Base-by-base conservation (phyloP, 371 early-diverging fungal species). In the Sporodiniella umbellata region DNA sequence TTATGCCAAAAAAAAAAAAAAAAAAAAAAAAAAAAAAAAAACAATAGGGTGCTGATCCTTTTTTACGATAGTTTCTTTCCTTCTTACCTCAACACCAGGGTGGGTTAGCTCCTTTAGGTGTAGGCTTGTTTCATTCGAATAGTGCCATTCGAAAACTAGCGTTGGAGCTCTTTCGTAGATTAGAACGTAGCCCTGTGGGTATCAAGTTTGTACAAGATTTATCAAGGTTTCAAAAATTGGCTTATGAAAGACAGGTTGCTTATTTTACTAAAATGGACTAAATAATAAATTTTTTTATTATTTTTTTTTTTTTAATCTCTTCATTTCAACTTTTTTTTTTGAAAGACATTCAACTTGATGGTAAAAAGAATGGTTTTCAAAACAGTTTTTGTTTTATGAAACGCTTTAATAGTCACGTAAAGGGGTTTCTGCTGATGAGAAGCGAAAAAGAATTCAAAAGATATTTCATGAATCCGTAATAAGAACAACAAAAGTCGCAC, bases 381-480 rank as follows among this genome's bases (percentile, higher is more conserved):
- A 28, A 28, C 7, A 28, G 30, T 28, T 28, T 28, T 28, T n/a
- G n/a, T n/a, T n/a, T n/a, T n/a, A n/a, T n/a, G n/a, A n/a, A 28
- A 28, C 30, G 30, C 4, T 28, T 10, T 15, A 23, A 22, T 18
- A 67, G 65, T 55, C 71, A 39, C 51, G 46, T 5, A 67, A 63
- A 64, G 86, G 85, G 10, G 65, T 90, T 10, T 86, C 88, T 6
- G 66, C 74, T 35, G 88, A 86, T 8, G 94, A 94, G 51, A 95
- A 95, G 69, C 81, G 89, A 45, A 84, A 78, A 50, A 78, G 87
- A 35, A 63, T 95, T 53, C 58, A 82, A 53, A 86, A 85, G 15
- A 60, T 90, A 35, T 88, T 94, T 62, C 88, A 89, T 61, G 94
- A 95, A 55, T 75, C 86, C 19, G 88, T 88, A 76, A 33, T n/a